A percentile compares a stretch with the other conserved stretches of the same genome.
phyloP scores from a whole-genome alignment of 2,329 filamentous ascomycete species.

The Monosporascus sp. region DNA sequence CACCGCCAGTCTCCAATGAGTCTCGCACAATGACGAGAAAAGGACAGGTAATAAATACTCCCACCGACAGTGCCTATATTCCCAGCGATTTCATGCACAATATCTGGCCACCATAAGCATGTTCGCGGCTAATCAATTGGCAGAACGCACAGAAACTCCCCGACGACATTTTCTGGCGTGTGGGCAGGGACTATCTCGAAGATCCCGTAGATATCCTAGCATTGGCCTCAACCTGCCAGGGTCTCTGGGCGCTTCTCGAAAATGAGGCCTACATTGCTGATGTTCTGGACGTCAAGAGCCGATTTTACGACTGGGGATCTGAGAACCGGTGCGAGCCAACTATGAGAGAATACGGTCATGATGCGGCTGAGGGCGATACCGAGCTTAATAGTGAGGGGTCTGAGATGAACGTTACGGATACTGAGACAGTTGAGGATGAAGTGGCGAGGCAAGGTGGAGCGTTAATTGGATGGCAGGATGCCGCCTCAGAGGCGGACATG shows the following conservation, averaged over 20 bases:
- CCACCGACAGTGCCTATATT: no score
- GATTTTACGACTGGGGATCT: neutral
- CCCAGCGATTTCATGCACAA: no score
- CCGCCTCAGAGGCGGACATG: no score
- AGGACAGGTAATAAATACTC: no score
- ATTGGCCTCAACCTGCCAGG: neutral
- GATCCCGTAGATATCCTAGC: neutral
- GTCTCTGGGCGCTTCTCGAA: neutral
- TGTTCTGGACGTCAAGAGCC: neutral
- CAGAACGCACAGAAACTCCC: neutral
- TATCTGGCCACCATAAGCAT: no score
- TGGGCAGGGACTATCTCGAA: neutral
- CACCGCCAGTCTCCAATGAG: no score
- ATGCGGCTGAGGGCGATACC: neutral
- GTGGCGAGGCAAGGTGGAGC: no score
- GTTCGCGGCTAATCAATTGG: neutral
- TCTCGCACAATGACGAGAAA: no score
- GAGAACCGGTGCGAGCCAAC: neutral
- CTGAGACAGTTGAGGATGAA: no score
- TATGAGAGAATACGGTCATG: neutral
- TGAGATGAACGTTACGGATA: no score
- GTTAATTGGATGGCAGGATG: no score
- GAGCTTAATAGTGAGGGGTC: no score
- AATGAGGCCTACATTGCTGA: neutral
- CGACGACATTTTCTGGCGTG: neutral